Evolutionary conservation across 129 eudicot genomes (phyloP), one percentile per base, ranked within the genome.

Genomic region (Smallanthus sonchifolius): DNA sequence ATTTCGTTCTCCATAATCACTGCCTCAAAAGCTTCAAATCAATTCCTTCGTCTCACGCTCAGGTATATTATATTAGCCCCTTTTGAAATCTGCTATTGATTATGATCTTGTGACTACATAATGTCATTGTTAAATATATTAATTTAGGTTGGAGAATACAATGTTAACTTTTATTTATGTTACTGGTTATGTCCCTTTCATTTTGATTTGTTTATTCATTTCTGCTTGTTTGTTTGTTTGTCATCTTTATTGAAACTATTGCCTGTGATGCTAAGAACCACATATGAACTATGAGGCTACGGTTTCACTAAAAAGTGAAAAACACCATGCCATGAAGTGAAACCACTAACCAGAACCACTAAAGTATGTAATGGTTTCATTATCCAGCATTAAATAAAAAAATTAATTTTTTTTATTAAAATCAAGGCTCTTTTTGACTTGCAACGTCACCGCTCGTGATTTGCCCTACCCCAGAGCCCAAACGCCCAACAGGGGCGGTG

Each of bases 21-120:
- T 80, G 76, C 67, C 96, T 92, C 76, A 88, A 88, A 71, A 92
- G 96, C 86, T 92, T 89, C 80, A 92, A 87, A 86, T 83, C 85
- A 5, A 65, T 77, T 32, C 89, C 97, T 47, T 34, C 69, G 69
- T 85, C 93, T 39, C 77, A 70, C 2, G 1, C 30, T 24, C 30
- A 24, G 30, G 30, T 24, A 24, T 24, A 24, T 69, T 39, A n/a
- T 5, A 14, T 49, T 49, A 49, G 38, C n/a, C 36, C 64, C 35
- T 20, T 57, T 57, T 28, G 2, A 1, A 3, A 2, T 8, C 4
- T 52, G 9, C 16, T 52, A 28, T 52, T 52, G 60, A 52, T 52
- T 16, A n/a, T 52, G 10, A 52, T 52, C 8, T 57, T 15, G 8
- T 49, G 20, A 14, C 0, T 57, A 2, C 10, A 9, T 10, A 20